Base-by-base conservation (phyloP, 495 filamentous ascomycete genomes). In the Penicillium paradoxum region DNA sequence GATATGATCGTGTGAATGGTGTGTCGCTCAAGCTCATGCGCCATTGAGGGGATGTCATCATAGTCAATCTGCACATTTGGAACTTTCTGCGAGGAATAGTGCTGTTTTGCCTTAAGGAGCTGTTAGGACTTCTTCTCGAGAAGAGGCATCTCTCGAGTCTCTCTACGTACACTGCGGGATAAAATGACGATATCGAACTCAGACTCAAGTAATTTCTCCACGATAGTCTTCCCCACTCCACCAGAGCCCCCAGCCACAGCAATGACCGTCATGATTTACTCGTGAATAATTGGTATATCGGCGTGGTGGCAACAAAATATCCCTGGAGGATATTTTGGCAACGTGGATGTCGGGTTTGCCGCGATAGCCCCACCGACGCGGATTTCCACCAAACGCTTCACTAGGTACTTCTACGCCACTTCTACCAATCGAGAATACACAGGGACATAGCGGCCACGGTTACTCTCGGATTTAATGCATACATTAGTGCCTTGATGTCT, bases 201-300 rank as follows among this genome's bases (percentile, higher is more conserved):
- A 4, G 65, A 39, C 5, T 66, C 58, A 0, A 64, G 14, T 32
- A 82, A 45, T 34, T 53, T 72, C 10, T 80, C 77, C 19, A 82
- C 72, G 40, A 83, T 65, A 13, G 76, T 74, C 42, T 70, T 72
- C 6, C 80, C 80, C 15, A 83, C 60, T 21, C 67, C 70, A 8
- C 77, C 78, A 24, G 75, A 78, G 7, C 80, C 79, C 19, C 80
- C 80, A 30, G 80, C 78, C 24, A 83, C 71, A 13, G 78, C 79
- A 46, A 83, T 62, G 9, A 72, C 57, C 3, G 65, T 50, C 79
- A 80, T 51, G 19, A 6, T 25, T 10, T 5, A 24, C 9, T 4
- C 30, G 30, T 15, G 6, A 13, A 10, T 18, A 14, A 30, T 11
- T n/a, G n/a, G n/a, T n/a, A n/a, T n/a, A n/a, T n/a, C n/a, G n/a